A percentile compares a stretch with the other conserved stretches of the same genome.
Conservation (phyloP, 495 filamentous ascomycete genomes). For the Antarctomyces pellizariae region DNA sequence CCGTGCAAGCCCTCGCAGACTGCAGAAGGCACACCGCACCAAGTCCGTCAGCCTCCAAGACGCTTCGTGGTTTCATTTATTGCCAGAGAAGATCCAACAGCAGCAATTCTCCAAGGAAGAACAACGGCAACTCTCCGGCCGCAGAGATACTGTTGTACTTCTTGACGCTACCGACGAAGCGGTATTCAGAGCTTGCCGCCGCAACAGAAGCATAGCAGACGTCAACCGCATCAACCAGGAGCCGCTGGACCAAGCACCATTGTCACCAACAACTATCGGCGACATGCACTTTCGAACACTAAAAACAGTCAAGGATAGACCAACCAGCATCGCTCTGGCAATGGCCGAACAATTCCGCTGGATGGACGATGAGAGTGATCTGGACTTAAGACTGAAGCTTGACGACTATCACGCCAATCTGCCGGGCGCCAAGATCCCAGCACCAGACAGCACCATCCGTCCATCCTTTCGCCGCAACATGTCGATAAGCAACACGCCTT, state of each 20-base stretch:
- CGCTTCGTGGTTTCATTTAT: constrained; percentile 42
- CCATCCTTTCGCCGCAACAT: constrained; percentile 27
- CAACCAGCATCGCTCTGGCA: constrained; percentile 4
- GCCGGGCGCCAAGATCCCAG: constrained; percentile 14
- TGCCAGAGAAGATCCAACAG: constrained; percentile 47
- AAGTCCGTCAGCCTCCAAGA: constrained; percentile 18
- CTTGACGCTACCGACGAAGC: constrained; percentile 51
- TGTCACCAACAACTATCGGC: constrained; percentile 4
- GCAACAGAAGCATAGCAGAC: constrained; percentile 15
- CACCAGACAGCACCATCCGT: constrained; percentile 17
- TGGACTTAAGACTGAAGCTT: constrained; percentile 40
- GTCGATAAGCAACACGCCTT: constrained; percentile 29
- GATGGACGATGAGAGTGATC: constrained; percentile 55
- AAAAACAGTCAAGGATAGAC: constrained; percentile 7
- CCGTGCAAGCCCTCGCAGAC: constrained; percentile 7
- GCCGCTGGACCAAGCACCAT: too few relatives aligned
- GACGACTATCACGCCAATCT: constrained; percentile 29
- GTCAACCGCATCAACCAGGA: constrained; percentile 10
- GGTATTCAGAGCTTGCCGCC: constrained; percentile 25
- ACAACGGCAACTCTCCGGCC: constrained; percentile 34
- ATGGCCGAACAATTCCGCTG: constrained; percentile 53
- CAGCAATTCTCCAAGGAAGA: constrained; percentile 54
- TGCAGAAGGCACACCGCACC: constrained; percentile 9
- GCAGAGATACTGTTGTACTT: constrained; percentile 30
- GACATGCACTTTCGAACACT: constrained; percentile 8